Evolutionary conservation across 352 stramenopile species (phyloP).

Genomic region (Globisporangium uncinulatum): DNA sequence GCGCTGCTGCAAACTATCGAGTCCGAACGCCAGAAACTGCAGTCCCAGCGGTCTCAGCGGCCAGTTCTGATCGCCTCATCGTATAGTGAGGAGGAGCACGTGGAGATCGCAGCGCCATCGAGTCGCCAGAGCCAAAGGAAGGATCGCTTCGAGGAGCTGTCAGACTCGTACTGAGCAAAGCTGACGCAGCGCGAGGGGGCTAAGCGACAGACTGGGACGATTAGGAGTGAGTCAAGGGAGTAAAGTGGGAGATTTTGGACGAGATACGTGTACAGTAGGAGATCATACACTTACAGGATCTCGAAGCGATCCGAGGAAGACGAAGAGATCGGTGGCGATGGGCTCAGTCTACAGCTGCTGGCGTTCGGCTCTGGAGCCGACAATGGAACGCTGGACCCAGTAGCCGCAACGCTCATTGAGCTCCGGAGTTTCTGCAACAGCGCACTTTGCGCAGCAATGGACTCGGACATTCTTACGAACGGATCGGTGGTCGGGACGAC

Average conservation of each 20-base stretch:
- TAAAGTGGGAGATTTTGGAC: not conserved
- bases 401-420: not conserved
- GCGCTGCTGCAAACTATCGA: slow-evolving; percentile 12
- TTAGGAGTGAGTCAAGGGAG: not conserved
- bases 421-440: not conserved
- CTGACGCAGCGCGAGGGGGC: too few species aligned
- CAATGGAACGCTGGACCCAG: not conserved
- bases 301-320: slow-evolving; percentile 5
- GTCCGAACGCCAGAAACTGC: slow-evolving; percentile 10
- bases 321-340: slow-evolving; percentile 10
- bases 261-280: not conserved
- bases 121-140: not conserved
- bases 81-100: not conserved
- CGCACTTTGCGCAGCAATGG: slow-evolving; percentile 5
- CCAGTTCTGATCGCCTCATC: not conserved
- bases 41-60: not conserved
- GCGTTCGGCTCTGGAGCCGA: not conserved
- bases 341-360: not conserved
- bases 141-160: slow-evolving; percentile 22
- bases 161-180: slow-evolving; percentile 6
- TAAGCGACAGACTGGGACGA: too few species aligned
- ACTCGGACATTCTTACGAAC: slow-evolving; percentile 7
- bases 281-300: not conserved
- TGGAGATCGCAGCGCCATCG: not conserved
- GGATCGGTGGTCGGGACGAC: not conserved